Percentiles rank a stretch among this genome's conserved stretches.
These are phyloP conservation scores for Pisolithus thermaeus DNA, from an alignment of 1,284 basidiomycete species.

Conservation along the genomic window DNA sequence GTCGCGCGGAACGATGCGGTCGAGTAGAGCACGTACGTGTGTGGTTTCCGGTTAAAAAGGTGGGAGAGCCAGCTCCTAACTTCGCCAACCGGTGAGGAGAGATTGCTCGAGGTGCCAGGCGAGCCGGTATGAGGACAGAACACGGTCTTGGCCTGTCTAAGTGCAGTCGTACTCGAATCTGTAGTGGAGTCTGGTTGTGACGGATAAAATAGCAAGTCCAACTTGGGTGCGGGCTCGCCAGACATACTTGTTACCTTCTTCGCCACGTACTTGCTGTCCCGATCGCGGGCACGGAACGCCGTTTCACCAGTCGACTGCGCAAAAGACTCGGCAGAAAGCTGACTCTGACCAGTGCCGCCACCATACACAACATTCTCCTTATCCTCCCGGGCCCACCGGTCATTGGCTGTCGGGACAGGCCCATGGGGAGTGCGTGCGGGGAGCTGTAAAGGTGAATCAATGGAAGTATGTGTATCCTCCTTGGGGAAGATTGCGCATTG, in stretches of 20 bases:
- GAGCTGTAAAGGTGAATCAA: constrained; percentile 11
- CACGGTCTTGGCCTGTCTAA: constrained; percentile 7
- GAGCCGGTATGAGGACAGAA: constrained; percentile 19
- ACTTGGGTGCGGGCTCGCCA: neutral
- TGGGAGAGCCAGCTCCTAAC: constrained; percentile 81
- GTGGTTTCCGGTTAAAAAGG: constrained; percentile 68
- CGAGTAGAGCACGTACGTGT: constrained; percentile 68
- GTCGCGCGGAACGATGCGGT: constrained; percentile 57
- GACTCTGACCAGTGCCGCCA: constrained; percentile 17
- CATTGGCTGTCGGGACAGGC: constrained; percentile 10
- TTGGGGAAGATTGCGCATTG: constrained; percentile 9
- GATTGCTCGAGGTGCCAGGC: constrained; percentile 23
- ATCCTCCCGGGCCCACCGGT: constrained; percentile 26
- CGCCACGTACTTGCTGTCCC: constrained; percentile 44
- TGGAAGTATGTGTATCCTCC: constrained; percentile 8
- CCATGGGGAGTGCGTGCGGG: constrained; percentile 12
- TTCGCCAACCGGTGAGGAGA: constrained; percentile 53
- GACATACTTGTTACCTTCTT: constrained; percentile 49
- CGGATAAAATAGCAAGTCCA: constrained; percentile 1
- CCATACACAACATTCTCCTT: constrained; percentile 48
- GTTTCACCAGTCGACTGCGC: constrained; percentile 36
- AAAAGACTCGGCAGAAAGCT: constrained; percentile 34
- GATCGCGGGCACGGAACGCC: constrained; percentile 28
- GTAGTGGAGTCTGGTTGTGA: constrained; percentile 29
- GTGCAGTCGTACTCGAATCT: constrained; percentile 15